Percentiles rank a stretch among this genome's conserved stretches.
These are phyloP conservation scores for Mucor piriformis DNA, from an alignment of 371 early-diverging fungal genomes.

Conservation along the genomic window DNA sequence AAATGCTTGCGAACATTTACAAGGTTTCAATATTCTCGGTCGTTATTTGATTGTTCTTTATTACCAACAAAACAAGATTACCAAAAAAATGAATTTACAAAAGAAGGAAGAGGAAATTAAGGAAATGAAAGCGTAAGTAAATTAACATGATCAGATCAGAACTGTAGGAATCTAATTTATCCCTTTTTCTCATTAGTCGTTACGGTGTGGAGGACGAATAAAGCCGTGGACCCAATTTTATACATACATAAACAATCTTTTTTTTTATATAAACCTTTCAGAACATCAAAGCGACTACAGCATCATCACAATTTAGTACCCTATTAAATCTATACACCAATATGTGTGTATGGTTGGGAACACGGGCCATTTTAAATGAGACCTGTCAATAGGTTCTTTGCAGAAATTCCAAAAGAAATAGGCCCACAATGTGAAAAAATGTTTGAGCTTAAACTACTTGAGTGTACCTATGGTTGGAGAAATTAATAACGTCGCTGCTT, in stretches of 20 bases:
- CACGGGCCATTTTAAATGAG: too few relatives aligned
- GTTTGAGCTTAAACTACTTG: too few relatives aligned
- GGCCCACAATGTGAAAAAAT: too few relatives aligned
- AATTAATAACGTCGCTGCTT: too few relatives aligned
- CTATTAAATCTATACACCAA: too few relatives aligned
- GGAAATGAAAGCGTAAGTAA: conserved; percentile 75
- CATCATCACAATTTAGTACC: too few relatives aligned
- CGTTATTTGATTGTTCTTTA: conserved; percentile 95
- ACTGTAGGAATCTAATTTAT: neutral
- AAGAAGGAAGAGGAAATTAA: conserved; percentile 85
- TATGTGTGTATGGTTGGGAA: too few relatives aligned
- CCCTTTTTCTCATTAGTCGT: conserved; percentile 27
- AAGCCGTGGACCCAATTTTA: neutral
- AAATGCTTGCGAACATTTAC: conserved; percentile 93
- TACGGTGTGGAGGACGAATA: conserved; percentile 48
- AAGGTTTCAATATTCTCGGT: conserved; percentile 95
- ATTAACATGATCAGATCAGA: neutral
- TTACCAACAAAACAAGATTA: conserved; percentile 81
- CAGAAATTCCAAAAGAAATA: too few relatives aligned
- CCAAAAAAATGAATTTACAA: conserved; percentile 82
- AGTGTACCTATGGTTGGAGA: too few relatives aligned
- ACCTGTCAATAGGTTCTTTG: too few relatives aligned
- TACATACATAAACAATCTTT: neutral
- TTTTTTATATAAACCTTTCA: neutral
- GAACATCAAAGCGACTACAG: too few relatives aligned